phyloP scores from a whole-genome alignment of 2,329 filamentous ascomycete genomes.

The Aspergillus unguis region DNA sequence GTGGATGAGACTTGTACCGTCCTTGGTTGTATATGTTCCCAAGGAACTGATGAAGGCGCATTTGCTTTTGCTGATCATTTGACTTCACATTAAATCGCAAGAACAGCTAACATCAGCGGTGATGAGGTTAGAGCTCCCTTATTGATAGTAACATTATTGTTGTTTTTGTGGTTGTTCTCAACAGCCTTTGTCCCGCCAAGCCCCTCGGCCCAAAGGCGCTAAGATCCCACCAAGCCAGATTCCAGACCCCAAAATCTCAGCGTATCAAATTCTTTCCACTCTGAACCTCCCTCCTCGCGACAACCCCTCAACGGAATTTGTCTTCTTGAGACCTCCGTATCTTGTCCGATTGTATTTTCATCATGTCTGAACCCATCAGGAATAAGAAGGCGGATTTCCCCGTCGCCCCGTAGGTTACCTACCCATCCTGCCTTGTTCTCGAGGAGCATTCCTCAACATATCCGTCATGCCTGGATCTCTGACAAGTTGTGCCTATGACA shows the following conservation, averaged over 20 bases:
- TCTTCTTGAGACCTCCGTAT: slow-evolving; percentile 10
- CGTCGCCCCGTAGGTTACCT: slow-evolving; percentile 59
- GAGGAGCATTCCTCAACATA: neutral
- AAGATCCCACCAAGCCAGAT: slow-evolving; percentile 42
- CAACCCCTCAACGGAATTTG: slow-evolving; percentile 22
- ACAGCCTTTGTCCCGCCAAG: slow-evolving; percentile 39
- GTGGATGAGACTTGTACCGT: no score
- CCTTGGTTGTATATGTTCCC: no score
- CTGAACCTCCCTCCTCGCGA: slow-evolving; percentile 23
- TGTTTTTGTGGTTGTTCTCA: slow-evolving; percentile 32
- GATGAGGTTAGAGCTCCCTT: neutral
- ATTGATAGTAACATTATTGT: neutral
- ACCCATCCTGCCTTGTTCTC: slow-evolving; percentile 1
- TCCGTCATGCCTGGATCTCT: slow-evolving; percentile 18
- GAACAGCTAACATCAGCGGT: no score
- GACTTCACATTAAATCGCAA: no score
- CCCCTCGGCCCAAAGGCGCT: slow-evolving; percentile 41
- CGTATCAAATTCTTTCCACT: slow-evolving; percentile 39
- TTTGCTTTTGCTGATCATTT: no score
- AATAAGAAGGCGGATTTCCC: slow-evolving; percentile 63
- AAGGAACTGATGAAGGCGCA: no score
- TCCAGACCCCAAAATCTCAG: slow-evolving; percentile 35
- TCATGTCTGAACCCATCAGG: slow-evolving; percentile 66
- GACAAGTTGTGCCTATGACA: slow-evolving; percentile 45
- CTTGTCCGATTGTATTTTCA: slow-evolving; percentile 16